These are phyloP conservation scores for Gossypioides kirkii DNA, from an alignment of 345 rosid species.

Conservation along the genomic window DNA sequence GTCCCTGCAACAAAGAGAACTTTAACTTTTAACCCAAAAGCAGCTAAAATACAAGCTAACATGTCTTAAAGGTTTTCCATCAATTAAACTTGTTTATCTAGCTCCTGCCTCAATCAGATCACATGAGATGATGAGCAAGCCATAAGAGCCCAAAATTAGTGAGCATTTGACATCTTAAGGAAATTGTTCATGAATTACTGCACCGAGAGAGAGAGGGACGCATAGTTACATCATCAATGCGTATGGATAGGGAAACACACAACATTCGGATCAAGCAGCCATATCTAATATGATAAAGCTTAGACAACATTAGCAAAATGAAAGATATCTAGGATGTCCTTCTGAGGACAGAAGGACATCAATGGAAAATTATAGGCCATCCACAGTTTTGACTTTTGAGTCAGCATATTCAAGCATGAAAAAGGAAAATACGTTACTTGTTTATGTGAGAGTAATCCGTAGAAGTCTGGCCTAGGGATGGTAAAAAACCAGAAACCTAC, in stretches of 20 bases:
- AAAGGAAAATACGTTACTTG: background rate
- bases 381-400: no score
- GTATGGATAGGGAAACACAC: background rate
- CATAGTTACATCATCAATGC: background rate
- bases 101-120: background rate
- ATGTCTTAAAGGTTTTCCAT: constrained; percentile 2
- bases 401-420: no score
- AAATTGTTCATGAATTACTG: no score
- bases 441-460: background rate
- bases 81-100: background rate
- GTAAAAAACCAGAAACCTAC: no score
- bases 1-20: constrained; percentile 57
- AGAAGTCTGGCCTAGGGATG: background rate
- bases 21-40: no score
- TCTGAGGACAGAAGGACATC: no score
- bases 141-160: no score
- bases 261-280: background rate
- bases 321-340: no score
- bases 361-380: no score
- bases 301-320: background rate
- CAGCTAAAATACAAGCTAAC: background rate
- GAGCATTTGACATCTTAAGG: no score
- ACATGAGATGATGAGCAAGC: background rate
- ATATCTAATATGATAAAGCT: no score
- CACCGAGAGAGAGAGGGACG: no score